Evolutionary conservation across 768 basidiomycete species (phyloP).

Genomic region (Termitomyces sp.): DNA sequence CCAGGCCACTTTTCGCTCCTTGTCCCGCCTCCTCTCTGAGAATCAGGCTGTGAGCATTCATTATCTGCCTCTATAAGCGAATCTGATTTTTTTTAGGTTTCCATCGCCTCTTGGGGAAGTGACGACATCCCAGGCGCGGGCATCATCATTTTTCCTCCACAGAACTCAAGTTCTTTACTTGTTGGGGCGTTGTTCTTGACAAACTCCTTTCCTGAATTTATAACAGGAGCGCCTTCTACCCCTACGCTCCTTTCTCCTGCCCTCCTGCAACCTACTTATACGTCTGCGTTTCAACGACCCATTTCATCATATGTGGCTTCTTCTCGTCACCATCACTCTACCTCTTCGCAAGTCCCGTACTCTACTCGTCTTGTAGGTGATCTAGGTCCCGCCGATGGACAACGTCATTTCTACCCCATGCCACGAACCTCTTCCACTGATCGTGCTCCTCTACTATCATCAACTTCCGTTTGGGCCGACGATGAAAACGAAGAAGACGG

Average conservation of each 20-base stretch:
- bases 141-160: conserved; percentile 47
- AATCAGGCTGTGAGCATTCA: conserved; percentile 41
- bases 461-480: conserved; percentile 11
- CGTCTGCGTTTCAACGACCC: conserved; percentile 23
- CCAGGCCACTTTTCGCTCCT: conserved; percentile 45
- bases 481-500: conserved; percentile 27
- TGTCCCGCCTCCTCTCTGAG: conserved; percentile 47
- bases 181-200: conserved; percentile 46
- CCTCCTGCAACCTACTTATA: conserved; percentile 22
- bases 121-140: conserved; percentile 41
- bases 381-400: conserved; percentile 21
- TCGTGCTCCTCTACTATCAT: conserved; percentile 6
- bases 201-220: conserved; percentile 41
- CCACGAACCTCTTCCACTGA: conserved; percentile 16
- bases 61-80: background rate
- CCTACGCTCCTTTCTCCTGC: conserved; percentile 22
- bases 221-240: conserved; percentile 25
- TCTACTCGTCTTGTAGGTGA: conserved; percentile 29
- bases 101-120: conserved; percentile 45
- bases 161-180: conserved; percentile 44
- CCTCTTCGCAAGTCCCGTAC: conserved; percentile 28
- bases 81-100: conserved; percentile 30
- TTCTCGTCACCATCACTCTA: conserved; percentile 27
- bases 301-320: conserved; percentile 28
- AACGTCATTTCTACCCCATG: conserved; percentile 30